A percentile compares a stretch with the other conserved stretches of the same genome.
Evolutionary conservation across 2,329 filamentous ascomycete genomes (phyloP).

Genomic region (Ophiostoma quercus): DNA sequence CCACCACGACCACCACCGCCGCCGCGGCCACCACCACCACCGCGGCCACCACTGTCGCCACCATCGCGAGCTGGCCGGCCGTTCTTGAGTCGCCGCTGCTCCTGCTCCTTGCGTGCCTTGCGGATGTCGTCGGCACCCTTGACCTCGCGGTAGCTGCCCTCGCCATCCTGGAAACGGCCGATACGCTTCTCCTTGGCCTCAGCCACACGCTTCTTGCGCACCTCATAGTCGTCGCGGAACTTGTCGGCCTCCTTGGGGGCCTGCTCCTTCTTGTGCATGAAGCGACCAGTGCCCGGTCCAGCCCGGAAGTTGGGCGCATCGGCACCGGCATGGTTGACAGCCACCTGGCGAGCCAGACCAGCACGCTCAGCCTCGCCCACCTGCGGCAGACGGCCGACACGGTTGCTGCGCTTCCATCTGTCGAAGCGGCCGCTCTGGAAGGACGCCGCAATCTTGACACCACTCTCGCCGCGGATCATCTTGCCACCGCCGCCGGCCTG

Average conservation of each 20-base stretch:
- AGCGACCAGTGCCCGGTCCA: slow-evolving; percentile 48
- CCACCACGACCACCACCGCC: slow-evolving; percentile 16
- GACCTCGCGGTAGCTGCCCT: slow-evolving; percentile 70
- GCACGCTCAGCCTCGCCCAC: slow-evolving; percentile 73
- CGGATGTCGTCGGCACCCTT: slow-evolving; percentile 78
- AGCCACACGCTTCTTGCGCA: slow-evolving; percentile 81
- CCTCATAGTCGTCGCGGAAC: slow-evolving; percentile 82
- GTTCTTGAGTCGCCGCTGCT: slow-evolving; percentile 80
- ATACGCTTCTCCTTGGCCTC: slow-evolving; percentile 81
- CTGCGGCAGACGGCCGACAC: slow-evolving; percentile 69
- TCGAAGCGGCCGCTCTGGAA: slow-evolving; percentile 95
- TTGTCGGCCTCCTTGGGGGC: slow-evolving; percentile 93
- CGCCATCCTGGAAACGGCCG: slow-evolving; percentile 66
- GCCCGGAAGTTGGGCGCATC: slow-evolving; percentile 26
- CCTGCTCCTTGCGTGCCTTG: slow-evolving; percentile 71
- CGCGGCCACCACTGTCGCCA: slow-evolving; percentile 16
- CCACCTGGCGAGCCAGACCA: slow-evolving; percentile 32
- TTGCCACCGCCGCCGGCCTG: slow-evolving; percentile 39
- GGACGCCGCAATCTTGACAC: slow-evolving; percentile 89
- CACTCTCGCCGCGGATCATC: slow-evolving; percentile 82
- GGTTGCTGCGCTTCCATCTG: slow-evolving; percentile 81
- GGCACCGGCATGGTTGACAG: slow-evolving; percentile 30
- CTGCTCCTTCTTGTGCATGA: slow-evolving; percentile 79
- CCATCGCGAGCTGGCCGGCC: slow-evolving; percentile 55
- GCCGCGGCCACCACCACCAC: slow-evolving; percentile 17